Base-by-base conservation (phyloP, 768 basidiomycete genomes). In the Chalciporus chontae region DNA sequence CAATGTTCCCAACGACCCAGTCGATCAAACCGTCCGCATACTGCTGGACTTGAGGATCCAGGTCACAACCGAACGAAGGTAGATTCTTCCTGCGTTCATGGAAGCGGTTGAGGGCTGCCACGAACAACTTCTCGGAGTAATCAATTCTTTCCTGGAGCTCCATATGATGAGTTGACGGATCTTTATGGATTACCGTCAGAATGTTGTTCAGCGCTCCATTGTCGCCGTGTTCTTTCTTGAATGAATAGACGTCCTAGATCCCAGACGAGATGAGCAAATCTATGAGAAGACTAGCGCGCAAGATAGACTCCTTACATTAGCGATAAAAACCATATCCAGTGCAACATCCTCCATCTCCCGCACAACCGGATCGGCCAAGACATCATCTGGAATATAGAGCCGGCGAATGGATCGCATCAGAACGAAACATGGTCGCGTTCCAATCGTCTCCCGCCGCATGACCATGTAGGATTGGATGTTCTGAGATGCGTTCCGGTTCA, bases 181-280 rank as follows among this genome's bases (percentile, higher is more conserved):
- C 64, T 40, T 62, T 58, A 15, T 54, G 44, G 40, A 66, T 62
- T 34, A 66, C 54, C 2, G 57, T 66, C 44, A 66, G 34, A 43
- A 66, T 53, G 23, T 66, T 66, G 43, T 64, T 66, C 45, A 59
- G 31, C 9, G 62, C 65, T 1, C 64, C 64, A 17, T 66, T 62
- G 13, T 66, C 62, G 17, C 54, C 55, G 15, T 40, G 47, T 40
- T 66, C 65, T 47, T 66, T 66, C 51, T 66, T 66, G 53, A 62
- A 66, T 13, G 65, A 66, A 37, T 64, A 63, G 37, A 66, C 60
- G 14, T 63, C 61, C 65, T 66, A 24, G 11, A 29, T 19, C 17
- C 26, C 34, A 17, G 11, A 17, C 17, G 26, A 19, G 1, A 11
- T 18, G 8, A 17, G n/a, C 34, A 31, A 36, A 23, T n/a, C 41